Base-by-base conservation (phyloP, 1,139 yeast genomes). In the Scheffersomyces cryptocercus region DNA sequence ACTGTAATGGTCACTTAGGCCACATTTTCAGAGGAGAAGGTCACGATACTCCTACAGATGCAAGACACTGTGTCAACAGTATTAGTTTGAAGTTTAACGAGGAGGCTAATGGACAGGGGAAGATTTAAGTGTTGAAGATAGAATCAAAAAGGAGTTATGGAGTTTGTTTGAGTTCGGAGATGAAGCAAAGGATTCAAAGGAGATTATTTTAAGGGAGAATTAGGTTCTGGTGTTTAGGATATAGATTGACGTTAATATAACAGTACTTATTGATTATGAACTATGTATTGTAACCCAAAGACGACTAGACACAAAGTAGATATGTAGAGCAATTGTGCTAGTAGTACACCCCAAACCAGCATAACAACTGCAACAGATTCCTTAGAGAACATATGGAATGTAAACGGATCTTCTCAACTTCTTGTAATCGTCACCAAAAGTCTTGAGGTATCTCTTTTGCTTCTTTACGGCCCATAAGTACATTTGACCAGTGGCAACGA, bases 11-110 rank as follows among this genome's bases (percentile, higher is more conserved):
- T 1, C 99, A 93, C 66, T 68, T 93, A 54, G 99, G 99, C 2
- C 99, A 93, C 66, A 85, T 93, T 2, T 93, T 93, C 65, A 82
- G 82, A 54, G 96, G 96, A n/a, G 99, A 93, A 67, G 98, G 98
- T 0, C 91, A 80, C 70, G 69, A 79, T 36, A 87, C 83, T 10
- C 99, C 98, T 6, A 89, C 96, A 0, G 93, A 91, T 62, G 93
- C 81, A 53, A 81, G 99, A 61, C 98, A 93, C 63, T 93, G 99
- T 65, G 97, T 91, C 20, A 93, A 93, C 65, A 87, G 96, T 46
- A 73, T 88, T 28, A 81, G 91, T 47, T 70, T 93, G 62, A 86
- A 84, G 58, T 87, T 90, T 55, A 69, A 57, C 26, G 48, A 51
- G n/a, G 51, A 61, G 8, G 26, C 8, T 3, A 20, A 20, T 20